Conservation (phyloP, 2,329 filamentous ascomycete species). For the Zopfia rhizophila region DNA sequence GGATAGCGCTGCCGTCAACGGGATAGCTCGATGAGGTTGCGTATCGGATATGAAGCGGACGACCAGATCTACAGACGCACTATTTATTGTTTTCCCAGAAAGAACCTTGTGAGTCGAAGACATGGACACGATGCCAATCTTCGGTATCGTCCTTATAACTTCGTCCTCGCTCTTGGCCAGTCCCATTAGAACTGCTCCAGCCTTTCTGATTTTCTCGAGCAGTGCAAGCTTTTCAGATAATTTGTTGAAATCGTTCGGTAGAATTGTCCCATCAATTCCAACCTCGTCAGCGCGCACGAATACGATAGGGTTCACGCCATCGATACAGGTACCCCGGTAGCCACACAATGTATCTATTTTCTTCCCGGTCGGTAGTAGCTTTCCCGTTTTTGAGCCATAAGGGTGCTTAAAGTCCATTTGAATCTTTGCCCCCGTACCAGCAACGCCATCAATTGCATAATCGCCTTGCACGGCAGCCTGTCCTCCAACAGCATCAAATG, state of each 20-base stretch:
- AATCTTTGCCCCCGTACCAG: conserved; percentile 67
- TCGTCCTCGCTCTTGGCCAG: conserved; percentile 58
- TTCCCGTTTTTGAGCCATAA: conserved; percentile 71
- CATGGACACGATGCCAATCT: conserved; percentile 67
- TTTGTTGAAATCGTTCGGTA: conserved; percentile 65
- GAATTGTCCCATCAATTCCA: conserved; percentile 60
- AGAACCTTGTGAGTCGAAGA: conserved; percentile 51
- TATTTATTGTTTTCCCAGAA: conserved; percentile 49
- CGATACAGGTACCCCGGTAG: conserved; percentile 67
- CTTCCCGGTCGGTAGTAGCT: conserved; percentile 69
- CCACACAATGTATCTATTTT: conserved; percentile 62
- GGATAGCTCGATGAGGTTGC: conserved; percentile 57
- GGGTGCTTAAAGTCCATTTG: conserved; percentile 71
- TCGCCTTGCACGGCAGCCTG: conserved; percentile 63
- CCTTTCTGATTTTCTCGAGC: conserved; percentile 68
- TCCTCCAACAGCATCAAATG: conserved; percentile 63
- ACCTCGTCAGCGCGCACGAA: conserved; percentile 69
- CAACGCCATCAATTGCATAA: conserved; percentile 72
- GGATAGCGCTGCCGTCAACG: conserved; percentile 55
- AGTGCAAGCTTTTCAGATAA: conserved; percentile 60
- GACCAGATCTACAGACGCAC: conserved; percentile 50
- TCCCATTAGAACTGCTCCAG: conserved; percentile 70
- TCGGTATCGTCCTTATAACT: conserved; percentile 69
- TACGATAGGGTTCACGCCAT: conserved; percentile 72
- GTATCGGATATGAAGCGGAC: conserved; percentile 57